A percentile compares a stretch with the other conserved stretches of the same genome.
Evolutionary conservation across 1,139 yeast genomes (phyloP).

Genomic region (Geotrichum armillariae): DNA sequence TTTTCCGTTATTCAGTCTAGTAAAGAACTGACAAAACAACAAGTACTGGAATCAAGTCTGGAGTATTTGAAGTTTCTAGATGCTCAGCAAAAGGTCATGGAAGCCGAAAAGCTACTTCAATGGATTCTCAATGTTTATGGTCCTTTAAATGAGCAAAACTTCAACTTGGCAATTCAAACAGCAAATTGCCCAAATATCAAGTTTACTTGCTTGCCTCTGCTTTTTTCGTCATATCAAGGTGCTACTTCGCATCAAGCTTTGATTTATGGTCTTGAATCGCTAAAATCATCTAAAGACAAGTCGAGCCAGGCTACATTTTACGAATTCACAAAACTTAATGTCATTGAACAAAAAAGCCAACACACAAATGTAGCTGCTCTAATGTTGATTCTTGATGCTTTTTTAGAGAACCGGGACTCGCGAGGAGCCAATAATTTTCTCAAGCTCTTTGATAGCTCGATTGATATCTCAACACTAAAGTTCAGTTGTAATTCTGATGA

Average conservation of each 20-base stretch:
- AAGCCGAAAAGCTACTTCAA: conserved; percentile 15
- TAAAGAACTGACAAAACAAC: conserved; percentile 10
- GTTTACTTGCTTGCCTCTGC: conserved; percentile 16
- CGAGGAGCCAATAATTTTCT: conserved; percentile 10
- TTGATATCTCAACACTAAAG: background rate
- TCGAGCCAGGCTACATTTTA: conserved; percentile 1
- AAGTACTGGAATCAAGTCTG: conserved; percentile 13
- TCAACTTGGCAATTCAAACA: conserved; percentile 6
- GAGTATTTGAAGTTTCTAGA: conserved; percentile 16
- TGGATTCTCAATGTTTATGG: conserved; percentile 19
- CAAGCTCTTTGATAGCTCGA: conserved; percentile 8
- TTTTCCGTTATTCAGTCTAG: conserved; percentile 15
- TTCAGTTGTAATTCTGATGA: conserved; percentile 1
- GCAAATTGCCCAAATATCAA: conserved; percentile 15
- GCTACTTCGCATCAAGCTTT: conserved; percentile 12
- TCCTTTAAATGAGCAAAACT: conserved; percentile 8
- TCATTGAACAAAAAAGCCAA: conserved; percentile 10
- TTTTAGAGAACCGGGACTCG: conserved; percentile 4
- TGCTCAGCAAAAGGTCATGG: conserved; percentile 12
- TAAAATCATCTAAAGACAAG: background rate
- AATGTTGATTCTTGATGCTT: conserved; percentile 3
- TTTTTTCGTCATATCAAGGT: conserved; percentile 14
- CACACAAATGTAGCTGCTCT: conserved; percentile 12
- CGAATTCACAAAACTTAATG: conserved; percentile 8
- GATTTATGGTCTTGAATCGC: conserved; percentile 9